Evolutionary conservation across 2,329 filamentous ascomycete genomes (phyloP), one percentile per base, ranked within the genome.

Genomic region (Sphaerulina musiva): DNA sequence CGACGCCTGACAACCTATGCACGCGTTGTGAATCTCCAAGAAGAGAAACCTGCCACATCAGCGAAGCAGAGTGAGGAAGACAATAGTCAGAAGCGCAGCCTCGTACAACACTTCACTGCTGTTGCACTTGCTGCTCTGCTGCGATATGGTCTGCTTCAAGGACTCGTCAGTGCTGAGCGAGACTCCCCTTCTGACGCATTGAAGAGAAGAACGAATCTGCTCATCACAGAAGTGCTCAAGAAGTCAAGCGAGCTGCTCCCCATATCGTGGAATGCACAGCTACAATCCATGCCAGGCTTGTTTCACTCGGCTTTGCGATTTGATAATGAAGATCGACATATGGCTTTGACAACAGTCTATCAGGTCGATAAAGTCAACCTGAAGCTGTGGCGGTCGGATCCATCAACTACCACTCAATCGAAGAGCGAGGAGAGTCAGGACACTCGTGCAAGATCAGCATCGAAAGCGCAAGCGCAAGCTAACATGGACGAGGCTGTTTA

Each of bases 331-430:
- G 80, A 83, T 23, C 84, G 89, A 51, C 91, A 91, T 62, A 78
- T 87, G 53, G 89, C 92, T 6, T 91, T 89, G 6, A 85, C 89
- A 6, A 95, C 95, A 14, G 89, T 98, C 10, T 98, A 97, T 66
- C 93, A 97, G 68, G 95, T 98, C 51, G 95, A 95, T 73, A 96
- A 92, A 68, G 90, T 98, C 61, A 98, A 92, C 69, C 83, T 89
- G 59, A 97, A 91, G 0, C 74, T 98, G 11, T 95, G 95, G 67
- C 81, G 90, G 54, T 95, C 89, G 46, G 81, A 58, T 17, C 54
- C 53, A 3, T 60, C 61, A n/a, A 54, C 56, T 1, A 57, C 42
- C 23, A 57, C 51, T 7, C 54, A 59, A n/a, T 50, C 55, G 11
- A 57, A 59, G 38, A 52, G 46, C 1, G 52, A 56, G 17, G 65